These are phyloP conservation scores for Edaphochlamys debaryana DNA, from an alignment of 139 green algal species.

Conservation along the genomic window DNA sequence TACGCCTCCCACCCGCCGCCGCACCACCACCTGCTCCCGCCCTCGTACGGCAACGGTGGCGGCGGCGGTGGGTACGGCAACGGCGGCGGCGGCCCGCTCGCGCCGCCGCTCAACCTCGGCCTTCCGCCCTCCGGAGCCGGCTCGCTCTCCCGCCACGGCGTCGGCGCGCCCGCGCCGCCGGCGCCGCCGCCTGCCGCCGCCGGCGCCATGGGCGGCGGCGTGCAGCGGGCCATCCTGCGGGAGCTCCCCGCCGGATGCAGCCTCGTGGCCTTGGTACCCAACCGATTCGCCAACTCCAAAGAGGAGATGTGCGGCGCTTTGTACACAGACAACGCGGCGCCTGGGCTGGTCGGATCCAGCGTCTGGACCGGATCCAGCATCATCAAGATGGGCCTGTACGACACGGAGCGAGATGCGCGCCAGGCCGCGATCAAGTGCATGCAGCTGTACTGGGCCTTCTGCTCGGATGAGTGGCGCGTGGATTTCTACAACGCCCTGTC, in stretches of 20 bases:
- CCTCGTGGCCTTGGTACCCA: neutral
- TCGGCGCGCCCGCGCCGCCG: neutral
- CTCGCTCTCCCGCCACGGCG: too few species aligned
- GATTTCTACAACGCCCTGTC: conserved; percentile 40
- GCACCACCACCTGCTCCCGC: too few species aligned
- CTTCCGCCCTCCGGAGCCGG: too few species aligned
- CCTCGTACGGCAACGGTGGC: neutral
- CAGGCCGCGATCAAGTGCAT: conserved; percentile 41
- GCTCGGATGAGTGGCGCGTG: conserved; percentile 1
- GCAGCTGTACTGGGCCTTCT: conserved; percentile 36
- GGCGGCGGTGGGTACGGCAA: neutral
- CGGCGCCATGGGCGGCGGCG: too few species aligned
- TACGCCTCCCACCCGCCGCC: too few species aligned
- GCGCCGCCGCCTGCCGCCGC: neutral
- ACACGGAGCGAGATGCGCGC: conserved; percentile 34
- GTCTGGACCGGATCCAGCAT: conserved; percentile 24
- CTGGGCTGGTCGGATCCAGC: neutral
- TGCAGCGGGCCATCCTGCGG: conserved; percentile 4
- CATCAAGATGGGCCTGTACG: conserved; percentile 39
- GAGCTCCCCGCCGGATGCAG: conserved; percentile 8
- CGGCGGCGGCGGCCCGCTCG: neutral
- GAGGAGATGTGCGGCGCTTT: conserved; percentile 29
- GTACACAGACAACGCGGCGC: neutral
- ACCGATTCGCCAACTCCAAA: conserved; percentile 11
- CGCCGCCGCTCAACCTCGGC: neutral